These are phyloP conservation scores for Centrapalus pauciflorus DNA, from an alignment of 129 eudicot genomes.

Conservation along the genomic window DNA sequence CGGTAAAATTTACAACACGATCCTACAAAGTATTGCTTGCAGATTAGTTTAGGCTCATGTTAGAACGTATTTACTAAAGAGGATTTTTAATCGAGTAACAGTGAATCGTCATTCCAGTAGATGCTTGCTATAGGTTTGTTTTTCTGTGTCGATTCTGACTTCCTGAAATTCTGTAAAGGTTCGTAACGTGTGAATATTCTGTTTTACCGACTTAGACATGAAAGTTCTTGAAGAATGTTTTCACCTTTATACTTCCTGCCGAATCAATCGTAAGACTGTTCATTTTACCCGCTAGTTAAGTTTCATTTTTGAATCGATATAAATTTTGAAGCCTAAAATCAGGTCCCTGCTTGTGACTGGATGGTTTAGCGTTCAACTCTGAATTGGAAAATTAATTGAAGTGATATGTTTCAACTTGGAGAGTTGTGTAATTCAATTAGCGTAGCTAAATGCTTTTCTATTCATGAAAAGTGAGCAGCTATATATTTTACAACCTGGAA, in stretches of 20 bases:
- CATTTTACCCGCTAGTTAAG: not conserved
- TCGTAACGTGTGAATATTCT: not conserved
- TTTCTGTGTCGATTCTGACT: not conserved
- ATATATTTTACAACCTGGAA: not conserved
- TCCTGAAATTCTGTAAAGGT: not conserved
- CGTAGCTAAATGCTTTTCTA: not conserved
- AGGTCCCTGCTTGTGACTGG: no score
- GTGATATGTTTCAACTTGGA: not conserved
- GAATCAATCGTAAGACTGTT: no score
- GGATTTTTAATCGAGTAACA: not conserved
- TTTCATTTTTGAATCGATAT: not conserved
- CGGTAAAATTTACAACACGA: slow-evolving; percentile 28
- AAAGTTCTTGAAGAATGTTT: not conserved
- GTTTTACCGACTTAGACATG: not conserved
- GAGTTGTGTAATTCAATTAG: not conserved
- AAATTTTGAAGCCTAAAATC: not conserved
- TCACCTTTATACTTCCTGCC: not conserved
- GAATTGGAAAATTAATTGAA: not conserved
- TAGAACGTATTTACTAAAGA: not conserved
- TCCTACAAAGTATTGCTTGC: not conserved
- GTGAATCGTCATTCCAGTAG: not conserved
- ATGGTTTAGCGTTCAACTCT: not conserved
- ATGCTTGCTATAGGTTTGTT: not conserved
- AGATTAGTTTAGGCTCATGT: not conserved
- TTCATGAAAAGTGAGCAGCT: not conserved